phyloP scores from a whole-genome alignment of 345 rosid genomes.

The Carallia brachiata region DNA sequence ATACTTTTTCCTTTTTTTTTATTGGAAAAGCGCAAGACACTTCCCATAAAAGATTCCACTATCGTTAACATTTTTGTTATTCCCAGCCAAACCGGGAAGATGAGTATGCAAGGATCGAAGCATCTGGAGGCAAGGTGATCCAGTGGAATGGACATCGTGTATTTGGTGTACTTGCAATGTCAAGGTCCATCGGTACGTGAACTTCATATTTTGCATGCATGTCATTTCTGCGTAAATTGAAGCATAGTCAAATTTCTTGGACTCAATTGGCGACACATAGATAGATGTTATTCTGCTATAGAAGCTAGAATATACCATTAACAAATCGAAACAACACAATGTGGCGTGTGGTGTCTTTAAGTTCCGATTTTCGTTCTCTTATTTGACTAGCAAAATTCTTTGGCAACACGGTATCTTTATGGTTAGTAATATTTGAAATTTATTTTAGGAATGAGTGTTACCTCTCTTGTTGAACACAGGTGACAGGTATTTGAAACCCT shows the following conservation, averaged over 20 bases:
- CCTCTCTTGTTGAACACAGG: slow-evolving; percentile 11
- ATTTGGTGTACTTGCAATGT: slow-evolving; percentile 32
- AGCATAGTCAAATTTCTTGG: neutral
- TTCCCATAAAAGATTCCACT: neutral
- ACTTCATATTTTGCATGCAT: neutral
- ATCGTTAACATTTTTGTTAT: neutral
- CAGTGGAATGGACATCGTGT: slow-evolving; percentile 28
- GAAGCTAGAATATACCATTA: neutral
- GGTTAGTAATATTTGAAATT: neutral
- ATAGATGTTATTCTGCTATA: neutral
- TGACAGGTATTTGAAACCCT: slow-evolving; percentile 30
- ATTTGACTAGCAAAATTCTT: neutral
- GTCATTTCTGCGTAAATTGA: neutral
- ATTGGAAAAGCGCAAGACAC: neutral
- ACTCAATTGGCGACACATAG: neutral
- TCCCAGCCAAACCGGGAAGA: slow-evolving; percentile 30
- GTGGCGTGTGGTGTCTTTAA: neutral
- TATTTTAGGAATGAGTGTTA: neutral
- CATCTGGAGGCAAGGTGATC: slow-evolving; percentile 32
- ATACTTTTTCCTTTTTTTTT: neutral
- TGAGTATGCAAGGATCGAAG: slow-evolving; percentile 29
- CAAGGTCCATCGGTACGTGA: slow-evolving; percentile 27
- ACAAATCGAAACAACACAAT: neutral
- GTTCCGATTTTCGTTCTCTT: neutral
- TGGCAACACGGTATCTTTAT: neutral